Evolutionary conservation across 1,284 basidiomycete genomes (phyloP).

Genomic region (Gomphus sp.): DNA sequence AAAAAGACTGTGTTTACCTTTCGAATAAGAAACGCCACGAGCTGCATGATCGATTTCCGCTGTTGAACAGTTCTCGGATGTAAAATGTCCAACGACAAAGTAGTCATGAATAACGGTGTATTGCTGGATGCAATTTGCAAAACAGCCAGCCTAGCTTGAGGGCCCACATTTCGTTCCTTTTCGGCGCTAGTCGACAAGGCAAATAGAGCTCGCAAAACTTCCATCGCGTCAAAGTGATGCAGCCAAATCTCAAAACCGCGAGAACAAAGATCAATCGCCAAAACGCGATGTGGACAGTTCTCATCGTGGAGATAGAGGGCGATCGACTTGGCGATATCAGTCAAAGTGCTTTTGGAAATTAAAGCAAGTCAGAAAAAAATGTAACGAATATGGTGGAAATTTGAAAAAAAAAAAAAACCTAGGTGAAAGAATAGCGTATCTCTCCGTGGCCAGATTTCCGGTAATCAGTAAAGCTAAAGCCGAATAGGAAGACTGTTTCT

Average conservation of each 20-base stretch:
- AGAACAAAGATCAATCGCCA: constrained; percentile 86
- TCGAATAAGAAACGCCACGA: constrained; percentile 89
- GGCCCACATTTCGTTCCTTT: constrained; percentile 64
- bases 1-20: constrained; percentile 43
- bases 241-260: constrained; percentile 92
- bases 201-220: constrained; percentile 82
- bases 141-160: constrained; percentile 72
- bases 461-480: constrained; percentile 72
- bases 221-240: constrained; percentile 87
- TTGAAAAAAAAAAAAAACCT: constrained; percentile 48
- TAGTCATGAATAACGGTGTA: constrained; percentile 92
- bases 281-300: constrained; percentile 48
- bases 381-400: neutral
- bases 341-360: too few relatives aligned
- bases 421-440: constrained; percentile 68
- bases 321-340: constrained; percentile 79
- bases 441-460: constrained; percentile 77
- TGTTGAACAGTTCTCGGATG: constrained; percentile 61
- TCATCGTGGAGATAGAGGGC: constrained; percentile 69
- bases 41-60: constrained; percentile 83
- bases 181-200: constrained; percentile 63
- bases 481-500: constrained; percentile 43
- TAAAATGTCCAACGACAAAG: constrained; percentile 32
- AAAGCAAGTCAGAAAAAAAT: too few relatives aligned
- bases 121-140: constrained; percentile 79